Evolutionary conservation across 192 early-diverging fungal species (phyloP), one percentile per base, ranked within the genome.

Genomic region (Entophlyctis helioformis): DNA sequence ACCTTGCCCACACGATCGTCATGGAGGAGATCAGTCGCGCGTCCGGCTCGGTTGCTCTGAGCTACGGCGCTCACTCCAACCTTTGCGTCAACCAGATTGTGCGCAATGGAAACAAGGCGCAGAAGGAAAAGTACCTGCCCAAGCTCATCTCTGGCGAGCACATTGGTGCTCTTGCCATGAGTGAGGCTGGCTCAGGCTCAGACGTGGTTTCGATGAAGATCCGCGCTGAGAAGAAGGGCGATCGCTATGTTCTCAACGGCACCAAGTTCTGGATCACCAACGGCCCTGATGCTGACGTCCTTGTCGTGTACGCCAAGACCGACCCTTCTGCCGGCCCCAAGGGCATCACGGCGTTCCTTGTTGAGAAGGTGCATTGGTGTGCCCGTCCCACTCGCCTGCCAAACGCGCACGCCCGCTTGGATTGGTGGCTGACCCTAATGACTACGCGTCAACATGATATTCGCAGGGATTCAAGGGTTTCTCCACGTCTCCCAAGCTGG

Each of bases 231-330:
- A 80, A 78, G 62, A 82, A 83, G 49, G 88, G 67, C 12, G 84
- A 91, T 57, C 50, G 51, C 12, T 96, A 89, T 57, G 60, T 74
- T 21, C 45, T 91, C 11, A 91, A 91, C 59, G 88, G 87, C 0
- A 87, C 78, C 53, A 92, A 93, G 67, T 80, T 89, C 67, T 96
- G 92, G 92, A 96, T 96, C 64, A 96, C 92, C 29, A 96, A 96
- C 67, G 87, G 64, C 7, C 88, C 86, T 11, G 89, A 91, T 62
- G 86, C 87, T 19, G 73, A 93, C 53, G 81, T 82, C 3, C 56
- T 96, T 36, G 83, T 96, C 12, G 88, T 93, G 10, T 96, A 93
- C 55, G 89, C 89, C 22, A 96, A 93, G 67, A 93, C 89, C 1
- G 69, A 85, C 41, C 45, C 69, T 36, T 66, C 78, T 12, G 75